Evolutionary conservation across 1,284 basidiomycete species (phyloP).

Genomic region (Ganoderma meredithae): DNA sequence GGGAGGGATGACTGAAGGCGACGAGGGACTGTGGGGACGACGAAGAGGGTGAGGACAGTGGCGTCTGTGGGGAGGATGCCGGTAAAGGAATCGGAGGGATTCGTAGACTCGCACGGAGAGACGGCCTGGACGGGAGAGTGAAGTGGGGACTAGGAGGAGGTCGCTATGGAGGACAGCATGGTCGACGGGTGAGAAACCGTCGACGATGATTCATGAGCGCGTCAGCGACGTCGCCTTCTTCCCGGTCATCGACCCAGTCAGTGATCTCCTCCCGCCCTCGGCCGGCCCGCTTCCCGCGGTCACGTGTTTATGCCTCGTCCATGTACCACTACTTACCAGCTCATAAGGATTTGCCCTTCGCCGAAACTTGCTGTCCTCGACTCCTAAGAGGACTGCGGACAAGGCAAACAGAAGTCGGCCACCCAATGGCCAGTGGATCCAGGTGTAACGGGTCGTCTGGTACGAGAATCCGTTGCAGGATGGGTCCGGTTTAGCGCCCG

Average conservation of each 20-base stretch:
- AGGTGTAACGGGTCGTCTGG: too few relatives aligned
- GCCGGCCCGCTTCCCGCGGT: slow-evolving; percentile 21
- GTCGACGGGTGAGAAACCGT: slow-evolving; percentile 3
- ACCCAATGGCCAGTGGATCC: too few relatives aligned
- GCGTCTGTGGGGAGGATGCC: slow-evolving; percentile 17
- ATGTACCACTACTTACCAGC: too few relatives aligned
- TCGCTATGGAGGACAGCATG: slow-evolving; percentile 15
- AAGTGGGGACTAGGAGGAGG: slow-evolving; percentile 1
- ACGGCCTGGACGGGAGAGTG: neutral
- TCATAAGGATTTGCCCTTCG: too few relatives aligned
- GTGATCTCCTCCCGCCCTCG: slow-evolving; percentile 6
- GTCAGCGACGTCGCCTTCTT: slow-evolving; percentile 11
- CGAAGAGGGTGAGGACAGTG: neutral
- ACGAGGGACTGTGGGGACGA: neutral
- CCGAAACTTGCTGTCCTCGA: too few relatives aligned
- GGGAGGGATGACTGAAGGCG: neutral
- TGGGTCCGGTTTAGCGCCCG: too few relatives aligned
- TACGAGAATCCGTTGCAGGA: too few relatives aligned
- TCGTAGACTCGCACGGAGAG: slow-evolving; percentile 3
- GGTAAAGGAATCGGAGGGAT: slow-evolving; percentile 1
- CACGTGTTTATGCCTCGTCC: slow-evolving; percentile 15
- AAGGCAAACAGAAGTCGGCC: too few relatives aligned
- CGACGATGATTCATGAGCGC: slow-evolving; percentile 8
- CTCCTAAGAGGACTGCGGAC: too few relatives aligned
- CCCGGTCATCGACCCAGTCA: slow-evolving; percentile 15